phyloP scores from a whole-genome alignment of 2,329 filamentous ascomycete genomes.

The Cordyceps fumosorosea region DNA sequence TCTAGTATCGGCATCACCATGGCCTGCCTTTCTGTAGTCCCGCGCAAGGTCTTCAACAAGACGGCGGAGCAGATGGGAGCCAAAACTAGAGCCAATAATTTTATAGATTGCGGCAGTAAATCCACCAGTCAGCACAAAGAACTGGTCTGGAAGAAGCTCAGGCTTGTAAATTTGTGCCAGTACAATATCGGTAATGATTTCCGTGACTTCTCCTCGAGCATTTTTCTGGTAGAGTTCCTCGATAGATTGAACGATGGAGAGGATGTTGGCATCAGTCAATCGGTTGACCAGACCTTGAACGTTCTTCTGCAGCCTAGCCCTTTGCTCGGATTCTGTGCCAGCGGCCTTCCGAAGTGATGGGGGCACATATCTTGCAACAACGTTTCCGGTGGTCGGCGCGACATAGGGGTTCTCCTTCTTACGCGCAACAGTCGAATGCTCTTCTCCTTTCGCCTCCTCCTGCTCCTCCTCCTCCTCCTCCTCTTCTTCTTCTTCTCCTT shows the following conservation, averaged over 20 bases:
- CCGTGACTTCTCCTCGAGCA: constrained; percentile 82
- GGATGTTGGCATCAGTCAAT: constrained; percentile 81
- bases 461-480: constrained; percentile 25
- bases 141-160: constrained; percentile 75
- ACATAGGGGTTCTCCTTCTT: constrained; percentile 82
- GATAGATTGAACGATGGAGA: constrained; percentile 75
- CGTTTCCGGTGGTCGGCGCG: constrained; percentile 51
- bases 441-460: constrained; percentile 20
- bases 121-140: constrained; percentile 82
- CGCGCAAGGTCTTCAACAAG: constrained; percentile 69
- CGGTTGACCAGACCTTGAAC: constrained; percentile 87
- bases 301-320: constrained; percentile 67
- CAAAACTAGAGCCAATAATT: constrained; percentile 80
- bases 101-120: constrained; percentile 87
- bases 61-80: constrained; percentile 75
- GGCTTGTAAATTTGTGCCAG: constrained; percentile 74
- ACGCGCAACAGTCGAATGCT: constrained; percentile 30
- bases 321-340: constrained; percentile 58
- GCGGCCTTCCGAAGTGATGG: constrained; percentile 68
- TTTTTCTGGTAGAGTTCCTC: constrained; percentile 78
- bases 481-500: constrained; percentile 22
- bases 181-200: constrained; percentile 69
- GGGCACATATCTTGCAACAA: constrained; percentile 73
- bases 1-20: constrained; percentile 32
- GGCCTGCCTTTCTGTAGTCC: constrained; percentile 43